Conservation (phyloP, 768 basidiomycete species). For the Galerina sulciceps region DNA sequence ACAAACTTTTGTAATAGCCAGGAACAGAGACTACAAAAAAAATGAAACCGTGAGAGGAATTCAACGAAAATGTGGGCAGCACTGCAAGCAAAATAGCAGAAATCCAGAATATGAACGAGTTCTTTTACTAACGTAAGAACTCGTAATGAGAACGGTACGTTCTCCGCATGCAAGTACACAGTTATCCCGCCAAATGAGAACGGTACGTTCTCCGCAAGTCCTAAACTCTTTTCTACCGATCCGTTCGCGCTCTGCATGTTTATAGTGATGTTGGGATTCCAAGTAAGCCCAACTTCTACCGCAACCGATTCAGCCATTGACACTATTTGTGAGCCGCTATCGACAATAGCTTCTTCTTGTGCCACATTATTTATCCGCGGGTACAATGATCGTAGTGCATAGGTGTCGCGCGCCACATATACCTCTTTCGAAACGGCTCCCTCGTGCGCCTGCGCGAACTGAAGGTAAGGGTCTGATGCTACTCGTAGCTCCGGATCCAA, state of each 20-base stretch:
- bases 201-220: constrained; percentile 29
- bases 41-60: no score
- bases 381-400: not conserved
- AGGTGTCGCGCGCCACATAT: not conserved
- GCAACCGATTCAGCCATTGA: constrained; percentile 23
- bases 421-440: not conserved
- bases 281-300: constrained; percentile 3
- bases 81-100: no score
- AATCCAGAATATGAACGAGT: no score
- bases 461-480: not conserved
- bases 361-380: constrained; percentile 15
- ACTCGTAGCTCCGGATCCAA: not conserved
- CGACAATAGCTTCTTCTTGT: constrained; percentile 22
- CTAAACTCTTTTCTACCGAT: constrained; percentile 21
- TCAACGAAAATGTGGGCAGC: no score
- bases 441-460: not conserved
- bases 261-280: constrained; percentile 24
- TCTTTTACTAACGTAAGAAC: no score
- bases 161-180: constrained; percentile 30
- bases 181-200: constrained; percentile 24
- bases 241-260: constrained; percentile 32
- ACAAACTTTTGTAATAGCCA: no score
- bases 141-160: no score
- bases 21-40: no score
- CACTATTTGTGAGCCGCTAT: constrained; percentile 32